Conservation (phyloP, 169 alveolate genomes). For the Plasmodium gonderi region DNA sequence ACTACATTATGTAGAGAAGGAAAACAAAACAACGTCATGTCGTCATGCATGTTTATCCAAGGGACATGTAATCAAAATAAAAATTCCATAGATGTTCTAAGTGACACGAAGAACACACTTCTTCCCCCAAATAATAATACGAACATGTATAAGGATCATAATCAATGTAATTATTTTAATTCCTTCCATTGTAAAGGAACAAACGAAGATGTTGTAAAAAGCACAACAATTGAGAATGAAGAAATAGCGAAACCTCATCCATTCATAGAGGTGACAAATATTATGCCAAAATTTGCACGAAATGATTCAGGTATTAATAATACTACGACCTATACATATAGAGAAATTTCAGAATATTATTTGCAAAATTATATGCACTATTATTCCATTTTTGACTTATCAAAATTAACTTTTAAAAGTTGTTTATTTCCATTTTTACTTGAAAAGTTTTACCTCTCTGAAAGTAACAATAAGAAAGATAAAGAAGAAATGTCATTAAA, state of each 20-base stretch:
- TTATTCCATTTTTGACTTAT: slow-evolving; percentile 50
- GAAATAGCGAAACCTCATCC: too few species aligned
- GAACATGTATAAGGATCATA: background rate
- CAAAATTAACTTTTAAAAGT: slow-evolving; percentile 56
- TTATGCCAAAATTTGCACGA: background rate
- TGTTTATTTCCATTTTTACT: slow-evolving; percentile 52
- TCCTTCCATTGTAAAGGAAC: too few species aligned
- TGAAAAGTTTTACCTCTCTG: slow-evolving; percentile 1
- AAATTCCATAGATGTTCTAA: background rate
- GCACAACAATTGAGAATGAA: background rate
- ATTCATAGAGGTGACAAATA: background rate
- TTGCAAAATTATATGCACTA: slow-evolving; percentile 53
- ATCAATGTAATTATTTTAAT: background rate
- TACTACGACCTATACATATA: slow-evolving; percentile 39
- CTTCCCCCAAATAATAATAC: background rate
- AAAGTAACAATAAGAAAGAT: background rate
- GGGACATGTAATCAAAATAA: background rate
- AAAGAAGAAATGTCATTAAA: background rate
- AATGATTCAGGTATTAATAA: background rate
- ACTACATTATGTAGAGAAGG: background rate
- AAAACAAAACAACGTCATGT: background rate
- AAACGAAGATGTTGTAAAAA: background rate
- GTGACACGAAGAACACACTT: background rate
- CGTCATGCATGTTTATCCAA: background rate
- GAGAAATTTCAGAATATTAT: slow-evolving; percentile 70